phyloP scores from a whole-genome alignment of 805 yeast genomes.

The Candida mattraensis region DNA sequence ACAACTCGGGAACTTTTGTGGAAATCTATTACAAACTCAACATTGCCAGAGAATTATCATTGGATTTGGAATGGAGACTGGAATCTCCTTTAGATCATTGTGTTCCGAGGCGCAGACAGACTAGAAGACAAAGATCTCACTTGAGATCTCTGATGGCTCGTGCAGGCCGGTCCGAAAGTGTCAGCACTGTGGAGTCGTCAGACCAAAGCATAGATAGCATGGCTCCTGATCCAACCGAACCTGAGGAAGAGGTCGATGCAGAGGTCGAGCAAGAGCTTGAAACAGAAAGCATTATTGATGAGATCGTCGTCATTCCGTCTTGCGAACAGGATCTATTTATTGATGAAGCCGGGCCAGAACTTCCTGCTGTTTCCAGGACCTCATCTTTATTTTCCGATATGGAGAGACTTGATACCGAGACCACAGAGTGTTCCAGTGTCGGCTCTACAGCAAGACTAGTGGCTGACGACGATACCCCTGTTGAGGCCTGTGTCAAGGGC shows the following conservation, averaged over 20 bases:
- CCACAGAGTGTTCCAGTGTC: slow-evolving; percentile 3
- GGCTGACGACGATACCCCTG: not conserved
- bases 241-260: slow-evolving; percentile 4
- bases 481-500: not conserved
- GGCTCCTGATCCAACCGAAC: slow-evolving; percentile 1
- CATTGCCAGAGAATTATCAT: slow-evolving; percentile 33
- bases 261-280: slow-evolving; percentile 4
- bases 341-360: too few relatives aligned
- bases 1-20: slow-evolving; percentile 28
- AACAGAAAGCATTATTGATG: slow-evolving; percentile 1
- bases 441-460: not conserved
- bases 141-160: not conserved
- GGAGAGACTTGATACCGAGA: slow-evolving; percentile 1
- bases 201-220: slow-evolving; percentile 5
- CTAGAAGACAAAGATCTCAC: slow-evolving; percentile 11
- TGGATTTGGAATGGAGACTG: slow-evolving; percentile 31
- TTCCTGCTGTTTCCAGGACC: slow-evolving; percentile 3
- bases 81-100: slow-evolving; percentile 30
- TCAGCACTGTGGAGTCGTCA: slow-evolving; percentile 5
- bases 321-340: not conserved
- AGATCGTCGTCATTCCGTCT: not conserved
- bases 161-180: slow-evolving; percentile 9
- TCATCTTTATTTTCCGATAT: slow-evolving; percentile 8
- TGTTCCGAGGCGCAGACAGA: slow-evolving; percentile 34
- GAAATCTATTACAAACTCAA: slow-evolving; percentile 33